A percentile compares a stretch with the other conserved stretches of the same genome.
These are phyloP conservation scores for Fusarium keratoplasticum DNA, from an alignment of 2,329 filamentous ascomycete genomes.

Conservation along the genomic window DNA sequence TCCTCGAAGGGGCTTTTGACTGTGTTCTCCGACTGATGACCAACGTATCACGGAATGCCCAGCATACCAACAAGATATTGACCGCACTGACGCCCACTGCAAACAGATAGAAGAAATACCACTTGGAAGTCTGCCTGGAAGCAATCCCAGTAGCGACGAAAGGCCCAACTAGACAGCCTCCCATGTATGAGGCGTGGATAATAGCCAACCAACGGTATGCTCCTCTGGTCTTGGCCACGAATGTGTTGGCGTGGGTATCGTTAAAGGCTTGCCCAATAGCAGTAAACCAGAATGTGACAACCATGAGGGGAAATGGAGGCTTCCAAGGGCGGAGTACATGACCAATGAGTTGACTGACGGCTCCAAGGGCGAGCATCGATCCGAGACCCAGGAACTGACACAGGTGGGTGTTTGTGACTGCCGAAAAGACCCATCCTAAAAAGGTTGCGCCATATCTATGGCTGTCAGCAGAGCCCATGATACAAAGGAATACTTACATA, in stretches of 20 bases:
- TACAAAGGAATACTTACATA: neutral
- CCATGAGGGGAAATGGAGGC: neutral
- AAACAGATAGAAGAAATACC: neutral
- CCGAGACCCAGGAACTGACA: neutral
- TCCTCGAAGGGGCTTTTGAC: neutral
- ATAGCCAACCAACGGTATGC: neutral
- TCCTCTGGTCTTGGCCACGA: neutral
- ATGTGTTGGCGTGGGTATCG: neutral
- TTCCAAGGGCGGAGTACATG: neutral
- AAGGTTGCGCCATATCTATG: neutral
- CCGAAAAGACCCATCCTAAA: neutral
- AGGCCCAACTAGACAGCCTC: neutral
- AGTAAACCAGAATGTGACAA: neutral
- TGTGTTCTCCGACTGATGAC: neutral
- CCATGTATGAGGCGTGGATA: neutral
- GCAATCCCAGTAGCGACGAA: neutral
- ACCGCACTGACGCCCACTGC: neutral
- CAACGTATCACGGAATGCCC: neutral
- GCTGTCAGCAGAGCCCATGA: neutral
- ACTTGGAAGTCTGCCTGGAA: neutral
- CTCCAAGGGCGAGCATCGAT: neutral
- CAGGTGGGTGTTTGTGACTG: neutral
- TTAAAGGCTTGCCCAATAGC: neutral
- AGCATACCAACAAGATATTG: neutral
- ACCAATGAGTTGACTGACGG: neutral